Base-by-base conservation (phyloP, 352 stramenopile genomes). In the Globisporangium rhizosaccharum region DNA sequence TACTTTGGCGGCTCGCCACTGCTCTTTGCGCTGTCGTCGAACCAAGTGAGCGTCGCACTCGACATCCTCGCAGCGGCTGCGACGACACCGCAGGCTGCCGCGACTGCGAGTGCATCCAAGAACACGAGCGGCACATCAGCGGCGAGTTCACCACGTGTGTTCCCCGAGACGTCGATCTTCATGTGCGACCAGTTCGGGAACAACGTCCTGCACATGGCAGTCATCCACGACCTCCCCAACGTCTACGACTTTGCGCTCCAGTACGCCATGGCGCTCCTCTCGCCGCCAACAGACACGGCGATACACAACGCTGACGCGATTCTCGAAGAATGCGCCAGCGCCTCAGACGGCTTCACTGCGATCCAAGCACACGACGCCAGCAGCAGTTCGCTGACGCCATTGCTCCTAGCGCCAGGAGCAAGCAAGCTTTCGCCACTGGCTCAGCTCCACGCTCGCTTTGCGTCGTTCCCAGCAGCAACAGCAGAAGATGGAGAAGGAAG, bases 1-100 rank as follows among this genome's bases (percentile, higher is more conserved):
- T 90, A 90, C 72, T 87, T 87, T 56, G 79, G 76, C 11, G 76
- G 76, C 20, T 71, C 70, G 0, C 79, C 76, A 23, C 48, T 87
- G 52, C 61, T 86, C 20, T 89, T 89, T 57, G 76, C 76, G 0
- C 56, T 87, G 10, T 63, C 79, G 7, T 81, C 76, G 23, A 76
- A 83, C 63, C 76, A 85, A 57, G 71, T 85, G 26, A 66, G 75
- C 41, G 71, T 77, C 28, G 70, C 70, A 15, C 57, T 71, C 15
- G 51, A 69, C 42, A 74, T 85, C 26, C 45, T 86, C 14, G 62
- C 72, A 12, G 67, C 71, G 0, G 63, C 67, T 2, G 63, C 33
- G 5, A 39, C 33, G 33, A 12, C 33, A 39, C 33, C 33, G 8
- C 18, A 18, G 41, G 23, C 23, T 23, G 23, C 41, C 15, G 25